A percentile compares a stretch with the other conserved stretches of the same genome.
These are phyloP conservation scores for Globisporangium cystogenes DNA, from an alignment of 352 stramenopile genomes.

Conservation along the genomic window DNA sequence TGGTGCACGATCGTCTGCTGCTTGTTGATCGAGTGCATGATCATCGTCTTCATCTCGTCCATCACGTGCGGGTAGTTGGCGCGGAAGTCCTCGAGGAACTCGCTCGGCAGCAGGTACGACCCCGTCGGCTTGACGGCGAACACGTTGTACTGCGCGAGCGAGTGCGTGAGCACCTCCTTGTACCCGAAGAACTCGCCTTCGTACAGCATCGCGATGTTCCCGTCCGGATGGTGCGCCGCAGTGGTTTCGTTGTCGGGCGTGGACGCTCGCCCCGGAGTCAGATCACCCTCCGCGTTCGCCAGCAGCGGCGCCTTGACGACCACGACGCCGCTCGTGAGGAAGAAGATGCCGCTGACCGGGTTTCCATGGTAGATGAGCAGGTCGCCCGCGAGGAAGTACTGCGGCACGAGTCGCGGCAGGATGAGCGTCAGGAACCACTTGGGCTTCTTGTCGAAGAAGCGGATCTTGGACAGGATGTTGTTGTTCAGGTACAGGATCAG, in stretches of 20 bases:
- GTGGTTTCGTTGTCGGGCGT: constrained; percentile 9
- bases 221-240: constrained; percentile 17
- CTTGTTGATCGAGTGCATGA: constrained; percentile 70
- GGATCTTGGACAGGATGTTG: constrained; percentile 49
- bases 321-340: constrained; percentile 58
- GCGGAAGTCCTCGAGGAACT: constrained; percentile 52
- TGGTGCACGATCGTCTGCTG: constrained; percentile 66
- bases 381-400: constrained; percentile 65
- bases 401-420: constrained; percentile 52
- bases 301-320: constrained; percentile 35
- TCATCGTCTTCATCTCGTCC: constrained; percentile 60
- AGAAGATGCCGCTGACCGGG: constrained; percentile 68
- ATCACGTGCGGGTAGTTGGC: constrained; percentile 49
- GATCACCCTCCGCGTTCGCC: not conserved
- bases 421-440: constrained; percentile 80
- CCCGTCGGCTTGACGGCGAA: constrained; percentile 54
- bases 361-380: constrained; percentile 72
- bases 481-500: constrained; percentile 63
- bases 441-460: constrained; percentile 82
- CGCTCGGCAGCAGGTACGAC: constrained; percentile 57
- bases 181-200: constrained; percentile 79
- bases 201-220: constrained; percentile 58
- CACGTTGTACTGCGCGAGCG: constrained; percentile 56
- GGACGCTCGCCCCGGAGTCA: not conserved
- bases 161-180: constrained; percentile 61